A percentile compares a stretch with the other conserved stretches of the same genome.
Conservation (phyloP, 2,329 filamentous ascomycete species). For the Ampelomyces quisqualis region DNA sequence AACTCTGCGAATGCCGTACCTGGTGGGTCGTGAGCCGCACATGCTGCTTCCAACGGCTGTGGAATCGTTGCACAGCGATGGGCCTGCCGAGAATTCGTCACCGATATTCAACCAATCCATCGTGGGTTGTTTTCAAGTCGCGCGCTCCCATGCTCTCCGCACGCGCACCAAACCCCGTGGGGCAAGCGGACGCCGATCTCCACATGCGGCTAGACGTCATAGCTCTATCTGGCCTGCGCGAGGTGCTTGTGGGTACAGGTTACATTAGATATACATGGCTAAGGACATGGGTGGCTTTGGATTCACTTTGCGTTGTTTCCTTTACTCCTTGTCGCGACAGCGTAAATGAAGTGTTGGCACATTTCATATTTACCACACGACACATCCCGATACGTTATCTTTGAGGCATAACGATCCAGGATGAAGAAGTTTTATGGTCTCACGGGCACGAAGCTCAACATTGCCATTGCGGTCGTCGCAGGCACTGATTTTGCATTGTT, state of each 20-base stretch:
- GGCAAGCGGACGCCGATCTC: constrained; percentile 6
- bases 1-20: not conserved
- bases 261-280: constrained; percentile 5
- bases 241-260: constrained; percentile 3
- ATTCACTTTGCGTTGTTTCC: not conserved
- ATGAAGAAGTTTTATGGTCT: constrained; percentile 62
- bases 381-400: not conserved
- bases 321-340: constrained; percentile 2
- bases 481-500: constrained; percentile 69
- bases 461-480: constrained; percentile 69
- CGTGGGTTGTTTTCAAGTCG: constrained; percentile 1
- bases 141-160: constrained; percentile 14
- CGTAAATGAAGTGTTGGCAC: not conserved
- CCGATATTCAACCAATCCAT: not conserved
- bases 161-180: constrained; percentile 18
- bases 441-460: constrained; percentile 63
- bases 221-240: constrained; percentile 6
- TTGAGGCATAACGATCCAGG: constrained; percentile 1
- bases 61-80: not conserved
- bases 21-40: not conserved
- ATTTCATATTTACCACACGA: not conserved
- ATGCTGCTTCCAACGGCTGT: not conserved
- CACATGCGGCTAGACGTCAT: constrained; percentile 12
- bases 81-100: not conserved
- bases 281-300: not conserved